Evolutionary conservation across 2,329 filamentous ascomycete genomes (phyloP), one percentile per base, ranked within the genome.

Genomic region (Purpureocillium takamizusanense): DNA sequence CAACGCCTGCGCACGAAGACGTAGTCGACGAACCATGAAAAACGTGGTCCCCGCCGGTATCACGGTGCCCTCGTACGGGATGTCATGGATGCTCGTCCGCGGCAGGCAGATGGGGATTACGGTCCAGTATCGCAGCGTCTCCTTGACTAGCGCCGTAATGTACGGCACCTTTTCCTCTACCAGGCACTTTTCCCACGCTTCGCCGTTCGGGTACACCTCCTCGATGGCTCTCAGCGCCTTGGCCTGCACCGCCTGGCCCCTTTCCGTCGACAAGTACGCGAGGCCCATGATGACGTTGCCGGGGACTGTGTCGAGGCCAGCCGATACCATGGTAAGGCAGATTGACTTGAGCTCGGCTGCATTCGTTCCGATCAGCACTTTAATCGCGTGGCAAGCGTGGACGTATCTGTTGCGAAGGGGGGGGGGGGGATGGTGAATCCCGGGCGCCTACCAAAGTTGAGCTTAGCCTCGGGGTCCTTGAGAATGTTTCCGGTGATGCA

Each of bases 21-120:
- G 9, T 3, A 18, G 23, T 35, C 11, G 5, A 36, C 42, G 8
- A 53, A 74, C 72, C 83, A 90, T 82, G 60, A 88, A 87, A 49
- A 90, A 87, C 2, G 81, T 86, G 1, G 82, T 88, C 2, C 83
- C 82, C 0, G 83, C 72, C 0, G 86, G 86, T 29, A 92, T 84
- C 1, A 70, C 62, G 1, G 76, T 66, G 13, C 76, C 76, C 17
- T 83, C 67, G 61, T 80, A 89, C 4, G 72, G 66, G 40, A 90
- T 84, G 44, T 84, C 79, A 47, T 81, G 83, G 54, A 84, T 82
- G 43, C 70, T 83, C 13, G 76, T 76, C 4, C 86, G 69, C 0
- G 86, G 86, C 1, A 92, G 69, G 49, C 79, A 86, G 49, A 92
- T 81, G 2, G 84, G 83, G 46, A 89, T 84, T 23, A 90, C 84